Evolutionary conservation across 1,139 yeast species (phyloP), one percentile per base, ranked within the genome.

Genomic region (Debaryomyces coudertii): DNA sequence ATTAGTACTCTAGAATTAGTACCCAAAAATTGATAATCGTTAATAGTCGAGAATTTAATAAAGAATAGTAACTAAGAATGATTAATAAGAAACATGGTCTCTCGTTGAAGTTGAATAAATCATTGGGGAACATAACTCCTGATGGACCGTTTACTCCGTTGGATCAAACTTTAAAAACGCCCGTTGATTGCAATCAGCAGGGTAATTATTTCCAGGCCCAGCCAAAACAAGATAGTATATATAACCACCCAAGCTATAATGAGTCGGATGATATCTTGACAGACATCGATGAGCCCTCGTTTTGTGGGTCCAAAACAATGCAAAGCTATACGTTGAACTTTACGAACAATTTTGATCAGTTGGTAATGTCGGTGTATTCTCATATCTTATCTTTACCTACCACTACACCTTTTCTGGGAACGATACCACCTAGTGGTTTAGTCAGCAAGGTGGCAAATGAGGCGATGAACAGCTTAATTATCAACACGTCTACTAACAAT

Each of bases 351-450:
- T 74, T 74, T 49, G 79, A 74, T 51, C 71, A 65, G 53, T 57
- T 73, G 44, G 65, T 74, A 11, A 55, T 71, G 63, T 52, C 66
- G 14, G 55, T 69, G 4, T 74, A 74, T 54, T 60, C 67, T 25
- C 63, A 68, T 42, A 61, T 73, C 30, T 59, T 73, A 44, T 62
- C 73, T 25, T 64, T 69, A 45, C 79, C 79, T 34, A 74, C 79
- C 11, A 73, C 79, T 3, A 73, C 79, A 5, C 79, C 79, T 8
- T 74, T 74, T 49, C 67, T 68, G 60, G 79, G 79, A 1, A 41
- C 54, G 7, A 61, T 66, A 8, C 79, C 79, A 18, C 79, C 79
- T 3, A 70, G 76, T 58, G 79, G 79, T 1, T 60, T 74, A 43
- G 77, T 69, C 8, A 67, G 76, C 43, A 68, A 65, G 49, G 77